Conservation (phyloP, 2,329 filamentous ascomycete genomes). For the Colletotrichum sp. region DNA sequence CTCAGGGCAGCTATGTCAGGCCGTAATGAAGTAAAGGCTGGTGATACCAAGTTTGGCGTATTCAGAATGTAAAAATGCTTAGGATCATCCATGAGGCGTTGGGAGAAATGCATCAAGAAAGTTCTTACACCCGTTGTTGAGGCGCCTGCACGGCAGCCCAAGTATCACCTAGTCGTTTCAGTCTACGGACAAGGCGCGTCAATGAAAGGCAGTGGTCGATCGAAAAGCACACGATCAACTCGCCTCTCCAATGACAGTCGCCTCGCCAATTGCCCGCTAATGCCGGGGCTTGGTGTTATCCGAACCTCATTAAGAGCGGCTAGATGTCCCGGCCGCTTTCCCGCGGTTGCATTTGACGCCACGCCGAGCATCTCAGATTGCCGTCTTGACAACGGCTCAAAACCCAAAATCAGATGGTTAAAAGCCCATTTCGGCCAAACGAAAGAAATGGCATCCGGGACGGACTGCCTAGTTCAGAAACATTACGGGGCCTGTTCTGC, state of each 20-base stretch:
- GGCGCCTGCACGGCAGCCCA: not conserved
- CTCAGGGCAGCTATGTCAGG: slow-evolving; percentile 75
- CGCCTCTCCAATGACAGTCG: not conserved
- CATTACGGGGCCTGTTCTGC: not conserved
- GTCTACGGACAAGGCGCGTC: not conserved
- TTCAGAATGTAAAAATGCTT: slow-evolving; percentile 73
- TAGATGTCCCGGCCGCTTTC: not conserved
- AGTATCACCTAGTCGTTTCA: not conserved
- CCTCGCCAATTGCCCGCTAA: not conserved
- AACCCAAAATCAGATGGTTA: not conserved
- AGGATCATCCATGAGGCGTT: not conserved
- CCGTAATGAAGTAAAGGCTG: slow-evolving; percentile 63
- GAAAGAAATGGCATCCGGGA: not conserved
- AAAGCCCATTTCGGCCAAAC: not conserved
- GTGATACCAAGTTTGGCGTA: slow-evolving; percentile 76
- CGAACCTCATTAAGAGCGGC: not conserved
- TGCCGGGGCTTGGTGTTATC: not conserved
- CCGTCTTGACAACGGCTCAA: not conserved
- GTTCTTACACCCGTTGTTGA: not conserved
- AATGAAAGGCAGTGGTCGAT: not conserved
- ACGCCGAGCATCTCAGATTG: not conserved
- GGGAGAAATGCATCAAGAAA: not conserved
- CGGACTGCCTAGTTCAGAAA: not conserved
- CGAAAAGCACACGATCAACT: not conserved
- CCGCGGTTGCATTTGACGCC: not conserved